These are phyloP conservation scores for Kwoniella shandongensis DNA, from an alignment of 768 basidiomycete genomes.

Conservation along the genomic window DNA sequence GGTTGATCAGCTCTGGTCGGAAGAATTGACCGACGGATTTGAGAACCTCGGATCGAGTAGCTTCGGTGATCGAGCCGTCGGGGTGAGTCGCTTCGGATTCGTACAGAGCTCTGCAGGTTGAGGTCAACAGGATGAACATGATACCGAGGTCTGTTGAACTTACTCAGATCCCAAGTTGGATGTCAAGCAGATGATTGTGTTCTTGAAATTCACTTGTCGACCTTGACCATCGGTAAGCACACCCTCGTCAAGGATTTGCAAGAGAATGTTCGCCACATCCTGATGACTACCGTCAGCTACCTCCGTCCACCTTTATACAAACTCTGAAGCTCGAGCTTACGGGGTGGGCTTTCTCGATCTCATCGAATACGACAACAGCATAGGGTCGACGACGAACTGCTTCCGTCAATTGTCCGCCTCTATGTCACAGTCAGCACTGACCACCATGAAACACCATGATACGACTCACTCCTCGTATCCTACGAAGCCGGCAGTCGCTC, in stretches of 20 bases:
- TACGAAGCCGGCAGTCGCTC: conserved; percentile 89
- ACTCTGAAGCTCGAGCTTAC: conserved; percentile 52
- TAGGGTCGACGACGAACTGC: conserved; percentile 90
- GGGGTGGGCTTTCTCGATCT: conserved; percentile 88
- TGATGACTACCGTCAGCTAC: too few species aligned
- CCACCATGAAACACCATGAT: conserved; percentile 56
- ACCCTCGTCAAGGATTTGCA: conserved; percentile 90
- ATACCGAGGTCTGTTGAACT: conserved; percentile 2
- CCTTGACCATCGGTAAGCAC: conserved; percentile 87
- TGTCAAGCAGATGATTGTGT: conserved; percentile 87
- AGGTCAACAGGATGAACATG: conserved; percentile 50
- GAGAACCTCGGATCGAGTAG: conserved; percentile 68
- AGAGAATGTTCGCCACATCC: conserved; percentile 85
- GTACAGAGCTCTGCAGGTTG: conserved; percentile 57
- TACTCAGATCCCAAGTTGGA: conserved; percentile 70
- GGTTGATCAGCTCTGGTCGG: conserved; percentile 86
- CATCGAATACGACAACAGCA: conserved; percentile 67
- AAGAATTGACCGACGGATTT: conserved; percentile 75
- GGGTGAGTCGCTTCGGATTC: conserved; percentile 64
- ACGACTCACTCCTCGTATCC: conserved; percentile 67
- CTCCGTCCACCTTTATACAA: not conserved
- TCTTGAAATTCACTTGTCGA: conserved; percentile 89
- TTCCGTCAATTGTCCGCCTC: conserved; percentile 79
- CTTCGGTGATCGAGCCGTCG: conserved; percentile 65
- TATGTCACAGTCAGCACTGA: conserved; percentile 49